Percentiles rank a stretch among this genome's conserved stretches.
Conservation (phyloP, 768 basidiomycete genomes). For the Sutorius australiensis region DNA sequence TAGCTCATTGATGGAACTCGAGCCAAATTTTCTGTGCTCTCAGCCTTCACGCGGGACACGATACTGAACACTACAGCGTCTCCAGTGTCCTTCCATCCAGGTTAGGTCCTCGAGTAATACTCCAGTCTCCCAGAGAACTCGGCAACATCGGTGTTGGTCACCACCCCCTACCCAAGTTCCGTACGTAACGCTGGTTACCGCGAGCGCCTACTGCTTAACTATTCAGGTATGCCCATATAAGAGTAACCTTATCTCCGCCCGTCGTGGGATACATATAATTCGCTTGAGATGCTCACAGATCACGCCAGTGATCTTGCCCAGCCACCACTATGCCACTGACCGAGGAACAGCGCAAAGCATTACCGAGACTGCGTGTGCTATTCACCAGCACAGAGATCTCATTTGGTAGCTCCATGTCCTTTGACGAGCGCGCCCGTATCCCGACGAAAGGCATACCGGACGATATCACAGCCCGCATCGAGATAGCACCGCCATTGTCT, state of each 20-base stretch:
- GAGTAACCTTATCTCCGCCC: neutral
- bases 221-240: neutral
- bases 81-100: too few relatives aligned
- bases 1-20: too few relatives aligned
- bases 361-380: neutral
- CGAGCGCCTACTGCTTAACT: neutral
- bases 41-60: too few relatives aligned
- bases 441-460: neutral
- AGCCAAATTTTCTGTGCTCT: too few relatives aligned
- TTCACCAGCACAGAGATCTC: neutral
- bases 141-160: neutral
- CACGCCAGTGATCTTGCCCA: neutral
- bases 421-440: conserved; percentile 1
- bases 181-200: neutral
- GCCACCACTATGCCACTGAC: conserved; percentile 3
- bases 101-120: too few relatives aligned
- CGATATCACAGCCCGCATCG: conserved; percentile 1
- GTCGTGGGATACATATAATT: neutral
- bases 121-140: neutral
- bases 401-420: neutral
- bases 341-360: conserved; percentile 2
- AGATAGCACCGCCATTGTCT: conserved; percentile 1
- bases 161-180: neutral
- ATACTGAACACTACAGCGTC: too few relatives aligned
- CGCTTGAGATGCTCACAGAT: neutral